phyloP scores from a whole-genome alignment of 1,284 basidiomycete genomes.

The Trichosporon inkin region DNA sequence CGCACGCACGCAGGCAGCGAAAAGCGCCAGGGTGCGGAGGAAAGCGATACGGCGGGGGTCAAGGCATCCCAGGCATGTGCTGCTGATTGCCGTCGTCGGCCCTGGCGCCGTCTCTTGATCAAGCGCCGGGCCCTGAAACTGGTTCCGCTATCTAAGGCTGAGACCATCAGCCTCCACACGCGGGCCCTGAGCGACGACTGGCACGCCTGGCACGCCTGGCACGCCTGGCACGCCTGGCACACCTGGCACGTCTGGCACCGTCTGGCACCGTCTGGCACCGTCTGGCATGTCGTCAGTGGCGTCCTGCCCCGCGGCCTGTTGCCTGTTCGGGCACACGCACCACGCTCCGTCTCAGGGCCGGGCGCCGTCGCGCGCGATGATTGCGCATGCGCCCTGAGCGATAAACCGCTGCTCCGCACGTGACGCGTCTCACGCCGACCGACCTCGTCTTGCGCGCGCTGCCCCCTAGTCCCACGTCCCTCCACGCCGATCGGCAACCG shows the following conservation, averaged over 20 bases:
- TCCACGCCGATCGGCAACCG: too few species aligned
- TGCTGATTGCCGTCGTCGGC: not conserved
- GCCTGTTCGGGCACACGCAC: not conserved
- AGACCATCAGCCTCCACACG: not conserved
- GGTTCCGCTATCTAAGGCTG: not conserved
- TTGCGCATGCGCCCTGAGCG: not conserved
- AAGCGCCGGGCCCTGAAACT: not conserved
- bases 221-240: too few species aligned
- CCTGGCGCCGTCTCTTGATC: slow-evolving; percentile 1
- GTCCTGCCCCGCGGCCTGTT: not conserved
- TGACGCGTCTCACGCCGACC: slow-evolving; percentile 14
- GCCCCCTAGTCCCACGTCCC: too few species aligned
- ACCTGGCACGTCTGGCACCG: too few species aligned
- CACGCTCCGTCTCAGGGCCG: not conserved
- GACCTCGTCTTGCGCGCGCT: too few species aligned
- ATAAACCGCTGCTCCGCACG: not conserved
- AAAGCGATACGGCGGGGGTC: not conserved
- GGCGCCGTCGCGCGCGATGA: not conserved
- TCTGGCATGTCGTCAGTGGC: slow-evolving; percentile 7
- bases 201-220: too few species aligned
- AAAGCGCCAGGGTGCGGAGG: too few species aligned
- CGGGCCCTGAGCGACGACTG: slow-evolving; percentile 2
- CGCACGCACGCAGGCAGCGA: too few species aligned
- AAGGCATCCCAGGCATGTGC: not conserved
- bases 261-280: not conserved